A percentile compares a stretch with the other conserved stretches of the same genome.
Evolutionary conservation across 179 eudicot species (phyloP).

Genomic region (Camellia oleifera): DNA sequence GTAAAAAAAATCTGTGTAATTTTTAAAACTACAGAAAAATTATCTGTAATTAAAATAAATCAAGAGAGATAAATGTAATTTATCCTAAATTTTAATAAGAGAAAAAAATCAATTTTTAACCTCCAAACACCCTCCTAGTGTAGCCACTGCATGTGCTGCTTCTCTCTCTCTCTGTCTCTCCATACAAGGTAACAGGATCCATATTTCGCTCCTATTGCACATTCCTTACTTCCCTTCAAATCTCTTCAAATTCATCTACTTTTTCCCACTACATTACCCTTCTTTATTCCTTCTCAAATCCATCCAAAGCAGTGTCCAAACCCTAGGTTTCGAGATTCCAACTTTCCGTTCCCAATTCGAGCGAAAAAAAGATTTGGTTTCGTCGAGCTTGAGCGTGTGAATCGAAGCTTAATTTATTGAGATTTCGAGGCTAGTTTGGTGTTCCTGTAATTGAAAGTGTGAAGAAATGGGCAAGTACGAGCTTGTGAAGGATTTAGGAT

Average conservation of each 20-base stretch:
- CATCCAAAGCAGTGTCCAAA: background rate
- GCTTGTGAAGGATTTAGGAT: slow-evolving; percentile 45
- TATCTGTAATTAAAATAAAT: too few relatives aligned
- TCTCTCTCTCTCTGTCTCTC: background rate
- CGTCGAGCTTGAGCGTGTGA: background rate
- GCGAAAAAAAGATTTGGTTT: background rate
- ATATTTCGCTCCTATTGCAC: background rate
- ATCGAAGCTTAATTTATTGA: background rate
- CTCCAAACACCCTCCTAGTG: background rate
- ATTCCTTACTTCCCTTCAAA: background rate
- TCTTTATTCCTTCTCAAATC: background rate
- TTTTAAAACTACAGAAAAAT: too few relatives aligned
- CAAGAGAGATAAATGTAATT: too few relatives aligned
- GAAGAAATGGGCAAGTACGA: slow-evolving; percentile 41
- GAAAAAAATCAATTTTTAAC: too few relatives aligned
- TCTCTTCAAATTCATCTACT: slow-evolving; percentile 1
- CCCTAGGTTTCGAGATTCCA: background rate
- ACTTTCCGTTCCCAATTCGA: background rate
- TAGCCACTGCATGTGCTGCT: background rate
- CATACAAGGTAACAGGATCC: background rate
- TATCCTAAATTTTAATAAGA: too few relatives aligned
- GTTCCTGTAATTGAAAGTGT: background rate
- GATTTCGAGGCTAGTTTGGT: background rate
- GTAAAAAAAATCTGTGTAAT: too few relatives aligned
- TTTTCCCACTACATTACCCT: background rate